A percentile compares a stretch with the other conserved stretches of the same genome.
These are phyloP conservation scores for Aspergillus candidus DNA, from an alignment of 2,329 filamentous ascomycete species.

Conservation along the genomic window DNA sequence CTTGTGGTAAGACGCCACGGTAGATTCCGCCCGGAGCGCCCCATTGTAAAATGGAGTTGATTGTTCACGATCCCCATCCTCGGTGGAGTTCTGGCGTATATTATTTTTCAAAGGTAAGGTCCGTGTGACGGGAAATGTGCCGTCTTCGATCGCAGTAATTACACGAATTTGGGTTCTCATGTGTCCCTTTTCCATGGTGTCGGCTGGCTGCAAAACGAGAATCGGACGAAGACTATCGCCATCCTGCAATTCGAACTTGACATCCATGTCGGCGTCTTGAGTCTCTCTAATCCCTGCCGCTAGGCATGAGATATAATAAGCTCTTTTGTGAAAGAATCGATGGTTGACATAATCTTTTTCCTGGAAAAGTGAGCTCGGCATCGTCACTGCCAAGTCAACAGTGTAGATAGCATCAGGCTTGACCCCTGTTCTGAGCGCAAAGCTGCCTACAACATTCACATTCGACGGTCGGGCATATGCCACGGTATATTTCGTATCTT, in stretches of 20 bases:
- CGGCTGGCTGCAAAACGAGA: conserved; percentile 40
- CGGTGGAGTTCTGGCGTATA: conserved; percentile 53
- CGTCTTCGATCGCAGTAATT: conserved; percentile 65
- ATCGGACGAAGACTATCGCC: conserved; percentile 74
- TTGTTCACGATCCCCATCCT: conserved; percentile 32
- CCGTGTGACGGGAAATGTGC: conserved; percentile 65
- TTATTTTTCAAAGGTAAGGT: conserved; percentile 64
- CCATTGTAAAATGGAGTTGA: conserved; percentile 86
- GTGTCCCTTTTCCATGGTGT: conserved; percentile 32
- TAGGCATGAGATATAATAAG: conserved; percentile 83
- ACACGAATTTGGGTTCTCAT: conserved; percentile 61
- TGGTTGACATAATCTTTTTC: conserved; percentile 92
- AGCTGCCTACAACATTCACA: conserved; percentile 85
- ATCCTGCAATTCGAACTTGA: conserved; percentile 61
- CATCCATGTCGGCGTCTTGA: conserved; percentile 48
- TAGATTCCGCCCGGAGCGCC: conserved; percentile 70
- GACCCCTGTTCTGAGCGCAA: conserved; percentile 67
- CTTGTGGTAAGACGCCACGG: conserved; percentile 68
- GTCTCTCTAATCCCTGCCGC: conserved; percentile 61
- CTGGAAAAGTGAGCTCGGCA: conserved; percentile 75
- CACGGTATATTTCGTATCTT: conserved; percentile 75
- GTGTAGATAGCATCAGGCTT: conserved; percentile 51
- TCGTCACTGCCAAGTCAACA: conserved; percentile 80
- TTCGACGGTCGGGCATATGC: conserved; percentile 67
- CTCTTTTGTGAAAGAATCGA: conserved; percentile 89